These are phyloP conservation scores for Annulohypoxylon bovei DNA, from an alignment of 495 filamentous ascomycete genomes.

Conservation along the genomic window DNA sequence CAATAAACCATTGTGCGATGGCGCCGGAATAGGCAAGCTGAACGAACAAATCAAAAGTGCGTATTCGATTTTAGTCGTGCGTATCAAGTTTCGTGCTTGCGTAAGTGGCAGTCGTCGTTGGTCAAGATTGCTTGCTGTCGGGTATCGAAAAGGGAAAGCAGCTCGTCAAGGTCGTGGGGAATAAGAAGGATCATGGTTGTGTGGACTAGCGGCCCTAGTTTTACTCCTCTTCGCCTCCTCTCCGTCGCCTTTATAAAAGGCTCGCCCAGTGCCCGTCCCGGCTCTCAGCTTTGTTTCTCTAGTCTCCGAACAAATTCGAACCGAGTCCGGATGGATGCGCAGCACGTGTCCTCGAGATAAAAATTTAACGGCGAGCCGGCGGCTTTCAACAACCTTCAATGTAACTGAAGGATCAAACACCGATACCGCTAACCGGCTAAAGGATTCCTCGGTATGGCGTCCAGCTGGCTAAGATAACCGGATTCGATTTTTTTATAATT, in stretches of 20 bases:
- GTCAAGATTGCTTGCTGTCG: conserved; percentile 37
- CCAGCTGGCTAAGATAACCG: not conserved
- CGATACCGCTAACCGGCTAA: conserved; percentile 8
- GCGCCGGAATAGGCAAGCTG: conserved; percentile 39
- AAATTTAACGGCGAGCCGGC: conserved; percentile 11
- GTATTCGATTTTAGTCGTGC: conserved; percentile 26
- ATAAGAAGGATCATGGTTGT: conserved; percentile 42
- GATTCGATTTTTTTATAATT: not conserved
- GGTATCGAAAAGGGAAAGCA: conserved; percentile 49
- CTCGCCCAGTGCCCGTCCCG: conserved; percentile 7
- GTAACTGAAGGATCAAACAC: conserved; percentile 18
- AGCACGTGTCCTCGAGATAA: conserved; percentile 23
- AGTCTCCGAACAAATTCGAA: conserved; percentile 12
- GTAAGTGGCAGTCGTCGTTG: conserved; percentile 39
- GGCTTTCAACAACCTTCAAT: conserved; percentile 15
- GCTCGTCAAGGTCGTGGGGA: conserved; percentile 45
- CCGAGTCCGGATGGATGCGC: conserved; percentile 32
- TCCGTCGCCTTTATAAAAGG: conserved; percentile 27
- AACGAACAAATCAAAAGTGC: conserved; percentile 40
- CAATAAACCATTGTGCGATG: conserved; percentile 73
- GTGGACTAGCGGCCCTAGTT: conserved; percentile 32
- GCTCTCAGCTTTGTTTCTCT: not conserved
- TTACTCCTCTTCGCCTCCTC: conserved; percentile 10
- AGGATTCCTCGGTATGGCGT: not conserved
- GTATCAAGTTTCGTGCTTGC: conserved; percentile 27